These are phyloP conservation scores for Microthyrium microscopicum DNA, from an alignment of 2,329 filamentous ascomycete genomes.

Conservation along the genomic window DNA sequence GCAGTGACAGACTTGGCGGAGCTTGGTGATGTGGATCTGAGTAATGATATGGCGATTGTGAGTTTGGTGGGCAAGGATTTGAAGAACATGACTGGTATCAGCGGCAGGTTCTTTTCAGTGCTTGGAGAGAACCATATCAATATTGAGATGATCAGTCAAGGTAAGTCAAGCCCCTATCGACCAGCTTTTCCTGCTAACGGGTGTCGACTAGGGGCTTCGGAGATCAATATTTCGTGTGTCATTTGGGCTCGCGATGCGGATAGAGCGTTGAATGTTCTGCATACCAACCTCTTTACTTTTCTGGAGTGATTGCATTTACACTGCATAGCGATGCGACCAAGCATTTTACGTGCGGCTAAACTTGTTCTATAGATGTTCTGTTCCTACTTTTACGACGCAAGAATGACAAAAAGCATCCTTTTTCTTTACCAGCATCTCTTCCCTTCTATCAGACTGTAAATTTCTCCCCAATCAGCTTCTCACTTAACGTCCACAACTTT, in stretches of 20 bases:
- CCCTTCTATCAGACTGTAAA: slow-evolving; percentile 1
- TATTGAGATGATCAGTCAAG: slow-evolving; percentile 98
- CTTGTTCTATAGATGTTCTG: too few species aligned
- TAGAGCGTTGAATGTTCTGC: slow-evolving; percentile 85
- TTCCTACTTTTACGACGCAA: too few species aligned
- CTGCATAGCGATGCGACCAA: too few species aligned
- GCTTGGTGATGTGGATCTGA: slow-evolving; percentile 79
- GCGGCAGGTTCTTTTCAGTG: slow-evolving; percentile 86
- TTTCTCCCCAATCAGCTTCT: slow-evolving; percentile 7
- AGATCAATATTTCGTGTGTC: slow-evolving; percentile 98
- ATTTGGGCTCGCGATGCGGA: slow-evolving; percentile 84
- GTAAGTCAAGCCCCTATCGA: slow-evolving; percentile 30
- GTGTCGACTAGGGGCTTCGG: slow-evolving; percentile 56
- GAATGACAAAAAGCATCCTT: too few species aligned
- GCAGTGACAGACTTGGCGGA: slow-evolving; percentile 54
- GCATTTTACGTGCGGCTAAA: too few species aligned
- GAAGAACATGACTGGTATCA: slow-evolving; percentile 91
- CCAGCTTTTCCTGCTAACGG: background rate
- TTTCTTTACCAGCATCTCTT: too few species aligned
- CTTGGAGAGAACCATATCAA: slow-evolving; percentile 89
- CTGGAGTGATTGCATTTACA: slow-evolving; percentile 55
- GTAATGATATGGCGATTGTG: slow-evolving; percentile 86
- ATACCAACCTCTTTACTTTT: slow-evolving; percentile 94
- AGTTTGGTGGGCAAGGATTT: slow-evolving; percentile 89
- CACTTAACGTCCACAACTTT: slow-evolving; percentile 8